Evolutionary conservation across 352 stramenopile genomes (phyloP).

Genomic region (Phytophthora agathidicida): DNA sequence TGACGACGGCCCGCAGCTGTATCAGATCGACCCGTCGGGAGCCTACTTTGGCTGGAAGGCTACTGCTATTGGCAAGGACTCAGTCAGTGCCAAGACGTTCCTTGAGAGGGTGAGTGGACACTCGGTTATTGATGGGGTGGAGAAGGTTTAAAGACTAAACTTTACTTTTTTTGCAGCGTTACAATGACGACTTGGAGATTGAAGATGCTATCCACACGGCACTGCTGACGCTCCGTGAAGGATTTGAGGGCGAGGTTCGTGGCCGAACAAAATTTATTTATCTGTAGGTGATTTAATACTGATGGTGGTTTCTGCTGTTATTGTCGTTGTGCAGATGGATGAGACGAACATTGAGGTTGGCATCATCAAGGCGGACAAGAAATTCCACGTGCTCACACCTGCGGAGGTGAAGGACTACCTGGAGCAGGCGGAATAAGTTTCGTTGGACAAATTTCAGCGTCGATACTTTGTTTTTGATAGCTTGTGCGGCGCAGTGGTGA

Average conservation of each 20-base stretch:
- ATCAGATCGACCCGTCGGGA: conserved; percentile 98
- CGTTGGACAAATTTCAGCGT: conserved; percentile 11
- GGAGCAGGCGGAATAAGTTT: conserved; percentile 97
- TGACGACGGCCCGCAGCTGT: conserved; percentile 97
- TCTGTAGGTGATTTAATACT: neutral
- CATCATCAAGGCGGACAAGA: conserved; percentile 96
- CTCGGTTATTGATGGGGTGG: neutral
- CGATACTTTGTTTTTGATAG: conserved; percentile 24
- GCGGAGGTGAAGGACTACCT: conserved; percentile 99
- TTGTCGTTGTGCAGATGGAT: conserved; percentile 92
- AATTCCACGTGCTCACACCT: conserved; percentile 97
- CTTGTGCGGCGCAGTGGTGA: conserved; percentile 3
- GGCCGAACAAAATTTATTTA: neutral
- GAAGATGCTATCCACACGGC: conserved; percentile 99
- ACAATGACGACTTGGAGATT: conserved; percentile 98
- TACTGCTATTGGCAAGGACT: conserved; percentile 99
- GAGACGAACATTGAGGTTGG: conserved; percentile 98
- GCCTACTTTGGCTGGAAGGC: conserved; percentile 99
- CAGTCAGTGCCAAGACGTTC: conserved; percentile 99
- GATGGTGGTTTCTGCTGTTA: neutral
- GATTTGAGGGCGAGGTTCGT: conserved; percentile 95
- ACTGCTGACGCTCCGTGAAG: conserved; percentile 98
- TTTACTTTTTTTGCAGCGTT: conserved; percentile 55
- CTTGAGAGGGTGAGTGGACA: conserved; percentile 96
- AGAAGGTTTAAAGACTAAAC: neutral